phyloP scores from a whole-genome alignment of 2,329 filamentous ascomycete genomes.

The Graphiopsis chlorocephala region DNA sequence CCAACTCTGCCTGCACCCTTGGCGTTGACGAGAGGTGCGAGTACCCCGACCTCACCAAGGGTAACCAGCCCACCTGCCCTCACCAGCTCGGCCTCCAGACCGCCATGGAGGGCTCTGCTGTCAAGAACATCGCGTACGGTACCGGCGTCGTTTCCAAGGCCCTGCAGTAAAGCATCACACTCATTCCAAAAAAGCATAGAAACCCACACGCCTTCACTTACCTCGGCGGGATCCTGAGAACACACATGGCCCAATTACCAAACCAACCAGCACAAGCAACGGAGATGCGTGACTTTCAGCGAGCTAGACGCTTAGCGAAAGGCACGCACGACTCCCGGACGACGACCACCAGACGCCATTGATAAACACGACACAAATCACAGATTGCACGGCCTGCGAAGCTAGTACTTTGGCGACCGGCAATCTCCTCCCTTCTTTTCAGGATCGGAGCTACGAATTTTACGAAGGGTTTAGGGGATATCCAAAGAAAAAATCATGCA shows the following conservation, averaged over 20 bases:
- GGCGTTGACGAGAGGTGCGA: constrained; percentile 32
- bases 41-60: constrained; percentile 25
- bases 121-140: constrained; percentile 30
- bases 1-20: constrained; percentile 42
- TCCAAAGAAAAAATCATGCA: neutral
- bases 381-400: constrained; percentile 3
- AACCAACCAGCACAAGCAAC: constrained; percentile 2
- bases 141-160: constrained; percentile 22
- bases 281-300: constrained; percentile 2
- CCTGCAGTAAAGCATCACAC: constrained; percentile 15
- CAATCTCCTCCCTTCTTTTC: neutral
- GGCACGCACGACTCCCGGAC: neutral
- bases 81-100: constrained; percentile 28
- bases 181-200: constrained; percentile 4
- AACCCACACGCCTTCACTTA: constrained; percentile 4
- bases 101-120: constrained; percentile 20
- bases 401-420: constrained; percentile 9
- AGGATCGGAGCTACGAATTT: constrained; percentile 9
- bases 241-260: neutral
- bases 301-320: constrained; percentile 15
- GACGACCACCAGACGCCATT: constrained; percentile 12
- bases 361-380: constrained; percentile 2
- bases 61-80: constrained; percentile 31
- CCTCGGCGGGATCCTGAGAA: constrained; percentile 15
- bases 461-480: constrained; percentile 7